A percentile compares a stretch with the other conserved stretches of the same genome.
These are phyloP conservation scores for Orbilia quercus DNA, from an alignment of 2,329 filamentous ascomycete genomes.

Conservation along the genomic window DNA sequence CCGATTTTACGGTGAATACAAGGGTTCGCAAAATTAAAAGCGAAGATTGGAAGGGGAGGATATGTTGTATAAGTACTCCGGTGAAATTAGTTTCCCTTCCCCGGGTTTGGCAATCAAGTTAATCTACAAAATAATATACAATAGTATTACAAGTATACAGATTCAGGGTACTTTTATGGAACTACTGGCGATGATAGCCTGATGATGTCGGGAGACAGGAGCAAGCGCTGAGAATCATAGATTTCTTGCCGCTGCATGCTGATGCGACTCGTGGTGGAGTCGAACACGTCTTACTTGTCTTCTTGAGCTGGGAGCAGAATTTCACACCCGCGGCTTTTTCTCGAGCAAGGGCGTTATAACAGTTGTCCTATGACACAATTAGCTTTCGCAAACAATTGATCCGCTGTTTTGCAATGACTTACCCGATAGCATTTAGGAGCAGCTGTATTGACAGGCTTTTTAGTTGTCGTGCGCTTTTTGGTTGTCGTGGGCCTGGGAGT, in stretches of 20 bases:
- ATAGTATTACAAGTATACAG: too few relatives aligned
- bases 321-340: slow-evolving; percentile 15
- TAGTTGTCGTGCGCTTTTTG: slow-evolving; percentile 14
- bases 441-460: slow-evolving; percentile 15
- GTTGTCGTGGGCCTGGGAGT: slow-evolving; percentile 5
- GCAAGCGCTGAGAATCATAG: slow-evolving; percentile 27
- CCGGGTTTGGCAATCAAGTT: too few relatives aligned
- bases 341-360: slow-evolving; percentile 25
- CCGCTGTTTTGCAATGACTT: slow-evolving; percentile 8
- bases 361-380: slow-evolving; percentile 20
- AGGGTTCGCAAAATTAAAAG: too few relatives aligned
- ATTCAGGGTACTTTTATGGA: too few relatives aligned
- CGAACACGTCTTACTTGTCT: slow-evolving; percentile 14
- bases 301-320: slow-evolving; percentile 20
- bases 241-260: slow-evolving; percentile 24
- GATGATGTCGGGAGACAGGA: slow-evolving; percentile 27
- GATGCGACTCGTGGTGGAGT: slow-evolving; percentile 23
- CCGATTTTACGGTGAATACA: too few relatives aligned
- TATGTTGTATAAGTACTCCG: too few relatives aligned
- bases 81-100: too few relatives aligned
- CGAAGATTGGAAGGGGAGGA: too few relatives aligned
- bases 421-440: slow-evolving; percentile 36
- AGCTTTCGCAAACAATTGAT: background rate
- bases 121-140: too few relatives aligned
- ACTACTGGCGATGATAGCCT: slow-evolving; percentile 4